Base-by-base conservation (phyloP, 805 yeast genomes). In the Yarrowia sp. region DNA sequence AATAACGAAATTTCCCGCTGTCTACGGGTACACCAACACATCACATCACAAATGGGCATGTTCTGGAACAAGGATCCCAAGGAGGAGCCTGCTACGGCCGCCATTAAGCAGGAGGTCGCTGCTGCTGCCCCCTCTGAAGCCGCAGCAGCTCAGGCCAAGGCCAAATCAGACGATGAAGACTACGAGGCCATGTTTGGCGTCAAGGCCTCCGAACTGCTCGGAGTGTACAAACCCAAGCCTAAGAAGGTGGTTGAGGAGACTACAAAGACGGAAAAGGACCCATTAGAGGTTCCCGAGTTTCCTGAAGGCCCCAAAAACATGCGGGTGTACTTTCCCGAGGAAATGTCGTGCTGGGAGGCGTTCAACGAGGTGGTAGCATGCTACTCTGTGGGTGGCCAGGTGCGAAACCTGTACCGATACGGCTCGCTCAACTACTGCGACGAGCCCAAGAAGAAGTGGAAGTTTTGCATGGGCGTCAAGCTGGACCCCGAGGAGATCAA, bases 361-460 rank as follows among this genome's bases (percentile, higher is more conserved):
- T 87, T 92, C 75, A 96, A 92, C 74, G 96, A 91, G 72, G 79
- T 92, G 22, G 81, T 92, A 51, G 86, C 84, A 53, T 93, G 98
- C 74, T 91, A 89, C 76, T 89, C 98, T 0, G 73, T 92, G 2
- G 98, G 97, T 3, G 98, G 98, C 0, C 97, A 92, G 73, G 77
- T 90, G 18, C 83, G 96, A 67, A 83, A 88, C 75, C 88, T 89
- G 71, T 93, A 92, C 73, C 79, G 98, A 64, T 88, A 85, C 72
- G 98, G 98, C 2, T 84, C 86, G 47, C 81, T 90, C 70, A 85
- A 86, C 60, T 78, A 84, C 67, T 93, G 98, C 75, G 81, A 80
- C 48, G 82, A 81, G 60, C 89, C 89, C 71, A 80, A 89, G 62
- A 85, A 82, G 28, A 90, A 91, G 77, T 80, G 92, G 71, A 87